Evolutionary conservation across 345 rosid species (phyloP).

Genomic region (Schrenkiella parvula): DNA sequence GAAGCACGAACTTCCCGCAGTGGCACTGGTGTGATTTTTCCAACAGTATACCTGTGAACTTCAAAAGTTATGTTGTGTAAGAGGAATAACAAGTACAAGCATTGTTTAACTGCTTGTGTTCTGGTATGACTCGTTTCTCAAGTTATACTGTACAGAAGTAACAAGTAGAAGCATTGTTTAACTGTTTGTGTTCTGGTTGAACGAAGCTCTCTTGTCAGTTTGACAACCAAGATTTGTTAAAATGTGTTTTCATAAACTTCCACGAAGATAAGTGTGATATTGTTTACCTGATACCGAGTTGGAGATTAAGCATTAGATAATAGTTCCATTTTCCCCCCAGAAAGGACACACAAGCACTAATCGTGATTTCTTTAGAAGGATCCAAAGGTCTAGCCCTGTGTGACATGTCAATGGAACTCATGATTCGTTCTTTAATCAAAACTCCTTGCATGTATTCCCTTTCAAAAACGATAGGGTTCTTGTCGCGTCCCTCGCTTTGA

Average conservation of each 20-base stretch:
- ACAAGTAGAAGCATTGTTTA: background rate
- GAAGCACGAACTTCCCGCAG: slow-evolving; percentile 83
- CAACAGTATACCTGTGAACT: slow-evolving; percentile 87
- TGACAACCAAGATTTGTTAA: background rate
- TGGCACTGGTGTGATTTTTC: slow-evolving; percentile 93
- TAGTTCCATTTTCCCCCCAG: slow-evolving; percentile 53
- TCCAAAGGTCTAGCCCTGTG: slow-evolving; percentile 43
- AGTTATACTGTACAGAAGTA: background rate
- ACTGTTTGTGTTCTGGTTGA: background rate
- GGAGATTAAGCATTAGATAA: slow-evolving; percentile 83
- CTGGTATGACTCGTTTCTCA: slow-evolving; percentile 11
- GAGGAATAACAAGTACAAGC: background rate
- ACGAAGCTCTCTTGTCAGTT: background rate
- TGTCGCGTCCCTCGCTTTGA: slow-evolving; percentile 33
- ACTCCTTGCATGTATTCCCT: slow-evolving; percentile 95
- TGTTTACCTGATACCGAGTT: slow-evolving; percentile 92
- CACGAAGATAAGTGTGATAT: slow-evolving; percentile 7
- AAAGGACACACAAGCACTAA: slow-evolving; percentile 44
- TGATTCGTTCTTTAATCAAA: slow-evolving; percentile 58
- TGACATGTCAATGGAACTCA: slow-evolving; percentile 38
- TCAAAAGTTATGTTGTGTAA: slow-evolving; percentile 30
- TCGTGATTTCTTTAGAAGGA: slow-evolving; percentile 44
- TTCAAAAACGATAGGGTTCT: slow-evolving; percentile 54
- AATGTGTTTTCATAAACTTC: background rate
- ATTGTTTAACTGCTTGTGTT: background rate